A percentile compares a stretch with the other conserved stretches of the same genome.
Conservation (phyloP, 78 protist species). For the Speleostelium caveatum region DNA sequence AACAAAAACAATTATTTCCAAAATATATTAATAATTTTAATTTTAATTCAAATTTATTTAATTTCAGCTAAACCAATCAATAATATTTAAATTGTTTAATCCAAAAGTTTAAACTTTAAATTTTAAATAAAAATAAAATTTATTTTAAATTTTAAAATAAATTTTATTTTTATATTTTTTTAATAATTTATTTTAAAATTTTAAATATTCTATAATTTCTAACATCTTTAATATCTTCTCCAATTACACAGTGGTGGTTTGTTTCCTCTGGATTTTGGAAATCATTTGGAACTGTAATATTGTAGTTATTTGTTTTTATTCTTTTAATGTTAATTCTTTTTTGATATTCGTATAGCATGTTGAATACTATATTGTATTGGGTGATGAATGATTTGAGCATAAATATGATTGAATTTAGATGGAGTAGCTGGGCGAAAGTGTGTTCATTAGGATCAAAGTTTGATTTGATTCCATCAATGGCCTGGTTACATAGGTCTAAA, state of each 20-base stretch:
- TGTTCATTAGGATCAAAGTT: neutral
- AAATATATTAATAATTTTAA: too few species aligned
- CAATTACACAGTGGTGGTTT: neutral
- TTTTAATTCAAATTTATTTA: too few species aligned
- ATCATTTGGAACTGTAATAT: conserved; percentile 1
- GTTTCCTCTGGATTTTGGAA: neutral
- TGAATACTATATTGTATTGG: conserved; percentile 8
- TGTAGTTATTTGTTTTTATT: conserved; percentile 12
- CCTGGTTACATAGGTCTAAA: neutral
- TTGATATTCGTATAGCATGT: neutral
- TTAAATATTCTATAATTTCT: conserved; percentile 10
- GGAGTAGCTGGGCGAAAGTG: neutral
- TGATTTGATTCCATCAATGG: neutral
- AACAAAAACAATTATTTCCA: too few species aligned
- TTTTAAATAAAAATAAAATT: too few species aligned
- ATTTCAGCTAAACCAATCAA: too few species aligned
- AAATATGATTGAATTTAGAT: conserved; percentile 1
- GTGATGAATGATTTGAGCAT: neutral
- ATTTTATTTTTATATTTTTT: neutral
- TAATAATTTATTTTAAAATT: neutral
- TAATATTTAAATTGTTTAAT: too few species aligned
- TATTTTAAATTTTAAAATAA: too few species aligned
- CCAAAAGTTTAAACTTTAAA: too few species aligned
- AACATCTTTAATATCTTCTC: conserved; percentile 19
- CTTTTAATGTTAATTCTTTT: conserved; percentile 6